Evolutionary conservation across 106 monocot genomes (phyloP), one percentile per base, ranked within the genome.

Genomic region (Phalaenopsis aphrodite): DNA sequence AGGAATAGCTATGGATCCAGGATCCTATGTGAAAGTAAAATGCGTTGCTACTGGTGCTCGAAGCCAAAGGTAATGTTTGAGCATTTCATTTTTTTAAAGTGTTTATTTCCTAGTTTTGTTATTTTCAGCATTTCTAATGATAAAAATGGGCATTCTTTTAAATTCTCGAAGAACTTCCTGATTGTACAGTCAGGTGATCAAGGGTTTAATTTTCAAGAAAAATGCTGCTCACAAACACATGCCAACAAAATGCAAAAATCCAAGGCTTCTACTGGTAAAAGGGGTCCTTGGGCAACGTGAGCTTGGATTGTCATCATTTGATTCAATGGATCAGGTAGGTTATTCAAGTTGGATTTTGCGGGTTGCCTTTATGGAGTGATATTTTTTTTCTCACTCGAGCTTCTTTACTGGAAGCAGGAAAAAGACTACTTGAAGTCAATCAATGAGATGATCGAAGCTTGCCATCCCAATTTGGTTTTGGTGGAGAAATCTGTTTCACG

Each of bases 211-310:
- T 49, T 99, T 95, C 79, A 99, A 95, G 86, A 99, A 99, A 78
- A 95, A 91, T 55, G 81, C 93, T 77, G 95, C 99, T 30, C 99
- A 99, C 68, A 99, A 99, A 80, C 99, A 88, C 88, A 99, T 99
- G 99, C 88, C 99, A 30, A 93, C 90, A 71, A 87, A 83, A 37
- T 87, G 80, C 76, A 85, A 84, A 79, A 93, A 95, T 81, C 95
- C 99, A 24, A 91, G 89, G 81, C 79, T 99, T 55, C 87, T 99
- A 75, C 85, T 99, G 38, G 84, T 99, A 47, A 71, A 83, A 65
- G 95, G 93, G 21, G 82, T 80, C 75, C 95, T 99, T 80, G 95
- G 94, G 39, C 91, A 93, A 17, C 82, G 85, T 76, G 86, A 87
- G 48, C 74, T 77, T 79, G 88, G 95, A 21, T 82, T 99, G 36